Evolutionary conservation across 345 rosid genomes (phyloP), one percentile per base, ranked within the genome.

Genomic region (Salix purpurea): DNA sequence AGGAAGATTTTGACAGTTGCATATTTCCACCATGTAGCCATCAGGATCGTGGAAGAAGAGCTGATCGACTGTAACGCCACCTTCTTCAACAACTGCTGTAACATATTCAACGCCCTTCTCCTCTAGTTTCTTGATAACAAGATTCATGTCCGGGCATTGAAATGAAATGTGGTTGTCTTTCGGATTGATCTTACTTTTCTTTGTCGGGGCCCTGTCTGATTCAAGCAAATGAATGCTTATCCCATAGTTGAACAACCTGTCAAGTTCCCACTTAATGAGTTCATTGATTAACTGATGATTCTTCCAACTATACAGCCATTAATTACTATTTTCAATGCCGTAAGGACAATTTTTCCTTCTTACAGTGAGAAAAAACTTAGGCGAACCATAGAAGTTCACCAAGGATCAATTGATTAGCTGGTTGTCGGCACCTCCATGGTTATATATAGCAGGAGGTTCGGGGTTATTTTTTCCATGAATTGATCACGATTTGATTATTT

Each of bases 91-190:
- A 5, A 83, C 78, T 0, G 88, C 88, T 2, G 88, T 87, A 60
- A 76, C 88, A 61, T 83, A 82, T 72, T 85, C 85, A 10, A 87
- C 82, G 19, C 69, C 74, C 84, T 79, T 83, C 62, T 52, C 84
- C 74, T 87, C 81, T 0, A 87, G 73, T 11, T 79, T 79, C 42
- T 15, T 56, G n/a, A 75, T 56, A 14, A 87, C 62, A 28, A 80
- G 80, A 14, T 79, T 64, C 86, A 81, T 77, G 81, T 87, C 86
- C 62, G 85, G 72, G 81, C 83, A 81, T 28, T 87, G 86, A 73
- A 85, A 87, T 30, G 90, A 85, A 58, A 87, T 85, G 84, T 87
- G 90, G 65, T 87, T 87, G 79, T 85, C 90, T 79, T 85, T 83
- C 24, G 90, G 88, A 70, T 87, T 87, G 18, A 87, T 87, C 52